Evolutionary conservation across 192 early-diverging fungal species (phyloP), one percentile per base, ranked within the genome.

Genomic region (Ambispora gerdemannii): DNA sequence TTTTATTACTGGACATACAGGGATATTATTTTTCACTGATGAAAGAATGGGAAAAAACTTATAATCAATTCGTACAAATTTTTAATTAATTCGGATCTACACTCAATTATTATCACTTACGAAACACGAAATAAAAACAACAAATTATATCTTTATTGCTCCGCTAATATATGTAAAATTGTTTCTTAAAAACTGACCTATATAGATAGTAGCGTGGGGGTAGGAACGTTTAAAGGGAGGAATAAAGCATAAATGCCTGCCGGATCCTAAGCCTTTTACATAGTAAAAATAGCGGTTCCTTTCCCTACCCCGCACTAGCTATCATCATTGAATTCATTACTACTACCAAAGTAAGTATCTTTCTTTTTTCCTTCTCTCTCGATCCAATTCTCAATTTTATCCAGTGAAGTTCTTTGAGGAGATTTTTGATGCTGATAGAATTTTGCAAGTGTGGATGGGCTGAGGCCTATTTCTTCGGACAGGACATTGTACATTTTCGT

Each of bases 401-500:
- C 20, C 20, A 56, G 20, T 56, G 20, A 56, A 4, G 24, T 43
- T 43, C 15, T 43, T 43, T 43, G 15, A 43, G 6, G 15, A 25
- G 1, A 58, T 58, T 58, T 58, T 4, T 58, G 55, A 58, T 58
- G 55, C 55, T 30, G 24, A 2, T 58, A 58, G 4, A 58, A 58
- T 20, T 1, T 3, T 2, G 55, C 24, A 2, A 58, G 24, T 58
- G 55, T 58, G 6, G 24, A 20, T 1, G 24, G 24, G 2, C 55
- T 58, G 24, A 58, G 24, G 24, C 2, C 55, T 3, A 58, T 58
- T 4, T 58, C 24, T 24, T 1, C 13, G 1, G 24, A 58, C 24
- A 58, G 24, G 24, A 58, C 55, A 4, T 58, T 58, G 24, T 58
- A 58, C 24, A 58, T 58, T 58, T 58, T 58, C n/a, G n/a, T n/a